Evolutionary conservation across 495 filamentous ascomycete species (phyloP).

Genomic region (Entonaema liquescens): DNA sequence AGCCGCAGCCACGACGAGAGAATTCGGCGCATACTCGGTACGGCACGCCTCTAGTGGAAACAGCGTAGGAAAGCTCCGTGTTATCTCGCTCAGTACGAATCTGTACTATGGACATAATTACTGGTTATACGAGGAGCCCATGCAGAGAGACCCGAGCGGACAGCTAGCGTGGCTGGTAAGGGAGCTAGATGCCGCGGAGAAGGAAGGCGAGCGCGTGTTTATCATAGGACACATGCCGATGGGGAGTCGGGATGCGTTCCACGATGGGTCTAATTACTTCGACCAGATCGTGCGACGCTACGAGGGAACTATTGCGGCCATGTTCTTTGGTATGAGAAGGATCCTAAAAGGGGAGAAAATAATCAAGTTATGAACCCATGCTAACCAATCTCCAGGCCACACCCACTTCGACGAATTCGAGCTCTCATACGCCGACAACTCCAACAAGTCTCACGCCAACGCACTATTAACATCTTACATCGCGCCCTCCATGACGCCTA

Average conservation of each 20-base stretch:
- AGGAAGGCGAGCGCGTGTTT: constrained; percentile 60
- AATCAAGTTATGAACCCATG: neutral
- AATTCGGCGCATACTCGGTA: constrained; percentile 62
- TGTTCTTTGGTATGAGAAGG: constrained; percentile 57
- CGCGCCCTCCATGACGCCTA: constrained; percentile 63
- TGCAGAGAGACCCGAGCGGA: constrained; percentile 58
- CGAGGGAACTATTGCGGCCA: constrained; percentile 59
- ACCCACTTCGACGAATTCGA: constrained; percentile 66
- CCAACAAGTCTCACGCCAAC: constrained; percentile 39
- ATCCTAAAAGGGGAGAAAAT: neutral
- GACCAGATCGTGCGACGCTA: constrained; percentile 65
- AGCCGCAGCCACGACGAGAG: constrained; percentile 44
- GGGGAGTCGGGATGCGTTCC: constrained; percentile 58
- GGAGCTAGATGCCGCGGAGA: constrained; percentile 62
- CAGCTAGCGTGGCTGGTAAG: constrained; percentile 61
- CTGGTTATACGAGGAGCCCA: constrained; percentile 59
- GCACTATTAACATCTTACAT: constrained; percentile 61
- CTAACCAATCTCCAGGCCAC: constrained; percentile 48
- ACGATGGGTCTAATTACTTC: constrained; percentile 62
- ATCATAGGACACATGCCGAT: constrained; percentile 63
- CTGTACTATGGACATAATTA: constrained; percentile 67
- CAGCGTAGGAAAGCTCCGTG: constrained; percentile 49
- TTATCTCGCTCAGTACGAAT: constrained; percentile 67
- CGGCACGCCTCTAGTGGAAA: constrained; percentile 28
- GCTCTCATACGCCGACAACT: constrained; percentile 61